These are phyloP conservation scores for Trifolium fragiferum DNA, from an alignment of 306 rosid genomes.

Conservation along the genomic window DNA sequence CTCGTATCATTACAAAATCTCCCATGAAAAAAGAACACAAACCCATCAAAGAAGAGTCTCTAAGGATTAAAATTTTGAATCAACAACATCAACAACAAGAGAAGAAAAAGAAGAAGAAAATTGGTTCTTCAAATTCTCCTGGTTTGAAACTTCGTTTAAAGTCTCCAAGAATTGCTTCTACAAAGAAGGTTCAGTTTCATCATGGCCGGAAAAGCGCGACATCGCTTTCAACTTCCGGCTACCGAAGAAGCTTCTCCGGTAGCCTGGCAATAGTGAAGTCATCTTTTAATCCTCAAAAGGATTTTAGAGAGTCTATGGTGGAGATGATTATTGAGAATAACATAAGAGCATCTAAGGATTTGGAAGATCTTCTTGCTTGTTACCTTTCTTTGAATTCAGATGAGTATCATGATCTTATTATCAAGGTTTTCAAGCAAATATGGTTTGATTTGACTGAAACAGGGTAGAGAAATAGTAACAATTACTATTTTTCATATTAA, in stretches of 20 bases:
- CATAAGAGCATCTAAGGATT: slow-evolving; percentile 69
- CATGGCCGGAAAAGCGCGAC: slow-evolving; percentile 53
- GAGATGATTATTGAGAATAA: slow-evolving; percentile 88
- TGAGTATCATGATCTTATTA: slow-evolving; percentile 69
- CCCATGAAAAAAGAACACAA: slow-evolving; percentile 17
- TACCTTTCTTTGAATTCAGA: slow-evolving; percentile 79
- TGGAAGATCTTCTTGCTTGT: slow-evolving; percentile 91
- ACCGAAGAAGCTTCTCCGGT: slow-evolving; percentile 56
- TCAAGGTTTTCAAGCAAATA: slow-evolving; percentile 85
- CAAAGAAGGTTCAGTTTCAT: slow-evolving; percentile 30
- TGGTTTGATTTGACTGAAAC: slow-evolving; percentile 75
- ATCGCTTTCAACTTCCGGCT: slow-evolving; percentile 27
- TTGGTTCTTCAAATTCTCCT: background rate
- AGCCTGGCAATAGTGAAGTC: slow-evolving; percentile 72
- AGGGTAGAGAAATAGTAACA: slow-evolving; percentile 4
- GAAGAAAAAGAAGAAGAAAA: background rate
- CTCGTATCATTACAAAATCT: slow-evolving; percentile 66
- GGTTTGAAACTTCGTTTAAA: slow-evolving; percentile 17
- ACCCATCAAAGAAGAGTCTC: slow-evolving; percentile 15
- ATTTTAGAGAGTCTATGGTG: slow-evolving; percentile 83
- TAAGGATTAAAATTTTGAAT: slow-evolving; percentile 41
- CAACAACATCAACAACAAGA: background rate
- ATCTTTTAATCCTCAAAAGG: slow-evolving; percentile 69
- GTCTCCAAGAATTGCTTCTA: slow-evolving; percentile 58
- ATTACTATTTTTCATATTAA: background rate